Evolutionary conservation across 2,329 filamentous ascomycete species (phyloP).

Genomic region (Leptographium wingfieldii): DNA sequence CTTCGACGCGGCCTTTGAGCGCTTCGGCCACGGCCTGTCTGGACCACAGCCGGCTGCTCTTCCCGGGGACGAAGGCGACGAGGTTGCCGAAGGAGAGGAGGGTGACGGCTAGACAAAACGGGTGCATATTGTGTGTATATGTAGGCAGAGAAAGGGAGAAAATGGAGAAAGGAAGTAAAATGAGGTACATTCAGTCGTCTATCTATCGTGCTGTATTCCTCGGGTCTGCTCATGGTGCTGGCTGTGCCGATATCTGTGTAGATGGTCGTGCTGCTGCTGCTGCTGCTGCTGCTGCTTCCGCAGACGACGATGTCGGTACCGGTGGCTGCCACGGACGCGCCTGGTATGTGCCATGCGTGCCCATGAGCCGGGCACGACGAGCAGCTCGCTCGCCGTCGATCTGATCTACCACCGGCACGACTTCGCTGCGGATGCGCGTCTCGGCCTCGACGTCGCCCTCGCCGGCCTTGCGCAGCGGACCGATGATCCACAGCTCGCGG

Average conservation of each 20-base stretch:
- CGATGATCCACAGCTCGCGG: conserved; percentile 37
- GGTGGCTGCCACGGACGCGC: conserved; percentile 2
- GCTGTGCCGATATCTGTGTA: background rate
- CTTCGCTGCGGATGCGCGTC: conserved; percentile 21
- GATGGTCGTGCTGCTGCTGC: background rate
- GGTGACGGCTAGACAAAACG: conserved; percentile 9
- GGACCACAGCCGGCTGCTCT: conserved; percentile 28
- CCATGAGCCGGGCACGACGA: conserved; percentile 14
- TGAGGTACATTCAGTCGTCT: background rate
- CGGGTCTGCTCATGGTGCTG: background rate
- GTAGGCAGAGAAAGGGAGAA: background rate
- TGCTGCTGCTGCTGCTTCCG: background rate
- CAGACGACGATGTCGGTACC: background rate
- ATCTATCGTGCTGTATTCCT: background rate
- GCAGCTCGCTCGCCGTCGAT: conserved; percentile 19
- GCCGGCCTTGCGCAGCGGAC: conserved; percentile 30
- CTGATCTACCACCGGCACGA: conserved; percentile 22
- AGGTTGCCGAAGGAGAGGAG: conserved; percentile 25
- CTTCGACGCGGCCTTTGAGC: conserved; percentile 44
- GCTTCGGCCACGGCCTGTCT: conserved; percentile 27
- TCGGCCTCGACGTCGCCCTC: conserved; percentile 27
- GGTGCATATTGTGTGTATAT: background rate
- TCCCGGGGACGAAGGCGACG: conserved; percentile 37
- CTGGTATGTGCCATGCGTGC: conserved; percentile 15
- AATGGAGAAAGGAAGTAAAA: background rate